These are phyloP conservation scores for Penicillium corylophilum DNA, from an alignment of 2,329 filamentous ascomycete species.

Conservation along the genomic window DNA sequence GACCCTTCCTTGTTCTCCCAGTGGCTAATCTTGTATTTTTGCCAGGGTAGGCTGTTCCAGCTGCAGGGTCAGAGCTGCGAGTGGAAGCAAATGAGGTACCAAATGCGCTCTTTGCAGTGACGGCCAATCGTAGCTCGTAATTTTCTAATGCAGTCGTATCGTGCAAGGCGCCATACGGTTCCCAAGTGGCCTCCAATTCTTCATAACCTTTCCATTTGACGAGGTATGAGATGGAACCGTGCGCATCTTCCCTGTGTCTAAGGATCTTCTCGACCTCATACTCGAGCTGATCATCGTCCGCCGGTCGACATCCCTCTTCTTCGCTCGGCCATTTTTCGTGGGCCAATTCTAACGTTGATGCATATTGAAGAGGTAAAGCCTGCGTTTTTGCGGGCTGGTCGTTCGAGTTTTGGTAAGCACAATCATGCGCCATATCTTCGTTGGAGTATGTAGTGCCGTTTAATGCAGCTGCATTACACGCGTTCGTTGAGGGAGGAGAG, in stretches of 20 bases:
- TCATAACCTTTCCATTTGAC: slow-evolving; percentile 2
- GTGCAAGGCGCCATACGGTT: neutral
- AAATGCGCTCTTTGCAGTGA: neutral
- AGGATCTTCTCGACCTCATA: neutral
- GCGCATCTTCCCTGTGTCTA: neutral
- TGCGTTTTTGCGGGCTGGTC: neutral
- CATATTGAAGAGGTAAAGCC: neutral
- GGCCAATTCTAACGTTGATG: neutral
- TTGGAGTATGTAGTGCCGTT: neutral
- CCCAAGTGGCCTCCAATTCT: neutral
- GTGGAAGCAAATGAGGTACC: neutral
- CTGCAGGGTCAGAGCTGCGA: neutral
- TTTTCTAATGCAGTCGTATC: neutral
- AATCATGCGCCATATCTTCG: neutral
- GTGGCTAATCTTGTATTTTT: neutral
- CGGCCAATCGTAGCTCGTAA: neutral
- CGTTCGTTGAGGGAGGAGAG: neutral
- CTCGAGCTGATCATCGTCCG: neutral
- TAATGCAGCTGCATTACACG: neutral
- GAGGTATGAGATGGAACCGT: neutral
- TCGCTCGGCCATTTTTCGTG: neutral
- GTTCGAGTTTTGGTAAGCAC: neutral
- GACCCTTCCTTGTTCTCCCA: neutral
- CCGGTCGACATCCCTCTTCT: neutral
- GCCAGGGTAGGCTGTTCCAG: neutral